phyloP scores from a whole-genome alignment of 768 basidiomycete species.

The Pulveroboletus ravenelii region DNA sequence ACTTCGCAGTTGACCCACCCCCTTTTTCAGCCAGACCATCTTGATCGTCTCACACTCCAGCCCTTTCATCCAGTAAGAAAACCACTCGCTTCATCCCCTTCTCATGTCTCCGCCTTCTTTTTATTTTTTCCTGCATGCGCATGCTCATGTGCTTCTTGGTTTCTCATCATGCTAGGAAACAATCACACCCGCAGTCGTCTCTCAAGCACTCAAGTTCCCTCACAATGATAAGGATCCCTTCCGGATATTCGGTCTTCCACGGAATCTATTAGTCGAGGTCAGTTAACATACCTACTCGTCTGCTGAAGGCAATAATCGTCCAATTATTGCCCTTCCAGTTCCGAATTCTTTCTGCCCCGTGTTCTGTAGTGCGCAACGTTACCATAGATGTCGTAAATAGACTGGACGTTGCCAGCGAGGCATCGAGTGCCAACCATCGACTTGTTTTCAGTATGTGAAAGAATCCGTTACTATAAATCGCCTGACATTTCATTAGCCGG shows the following conservation, averaged over 20 bases:
- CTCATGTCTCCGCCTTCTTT: neutral
- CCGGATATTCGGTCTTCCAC: constrained; percentile 69
- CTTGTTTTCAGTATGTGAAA: constrained; percentile 59
- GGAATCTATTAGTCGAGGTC: constrained; percentile 68
- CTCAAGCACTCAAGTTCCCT: constrained; percentile 44
- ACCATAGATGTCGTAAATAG: constrained; percentile 53
- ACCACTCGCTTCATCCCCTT: neutral
- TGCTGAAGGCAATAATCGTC: neutral
- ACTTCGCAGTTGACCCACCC: constrained; percentile 35
- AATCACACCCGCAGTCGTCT: constrained; percentile 33
- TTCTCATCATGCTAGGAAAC: constrained; percentile 25
- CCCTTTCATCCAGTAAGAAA: constrained; percentile 40
- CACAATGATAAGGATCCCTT: constrained; percentile 45
- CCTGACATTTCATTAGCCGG: constrained; percentile 49
- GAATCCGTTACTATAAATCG: neutral
- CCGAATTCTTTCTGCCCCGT: constrained; percentile 64
- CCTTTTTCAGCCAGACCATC: constrained; percentile 38
- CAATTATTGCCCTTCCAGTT: constrained; percentile 40
- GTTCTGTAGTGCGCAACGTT: constrained; percentile 63
- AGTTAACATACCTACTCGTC: constrained; percentile 13
- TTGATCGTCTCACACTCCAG: constrained; percentile 35
- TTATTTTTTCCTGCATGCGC: neutral
- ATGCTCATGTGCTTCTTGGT: neutral
- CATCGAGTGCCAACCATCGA: constrained; percentile 49
- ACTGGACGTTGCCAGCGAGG: constrained; percentile 47